Base-by-base conservation (phyloP, 805 yeast genomes). In the Priceomyces castillae region DNA sequence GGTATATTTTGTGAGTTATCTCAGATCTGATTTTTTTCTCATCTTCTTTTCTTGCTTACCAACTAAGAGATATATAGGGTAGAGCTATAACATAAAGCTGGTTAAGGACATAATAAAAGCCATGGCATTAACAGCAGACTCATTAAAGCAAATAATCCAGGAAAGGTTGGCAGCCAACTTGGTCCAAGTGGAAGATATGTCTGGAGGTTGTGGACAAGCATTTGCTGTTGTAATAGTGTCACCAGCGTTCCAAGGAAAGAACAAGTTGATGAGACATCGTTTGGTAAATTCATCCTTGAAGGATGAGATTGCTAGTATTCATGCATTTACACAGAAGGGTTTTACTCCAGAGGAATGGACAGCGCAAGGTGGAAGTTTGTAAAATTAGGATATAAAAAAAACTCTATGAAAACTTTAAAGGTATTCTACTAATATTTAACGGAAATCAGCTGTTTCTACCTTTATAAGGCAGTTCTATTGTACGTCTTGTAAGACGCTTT, bases 151-250 rank as follows among this genome's bases (percentile, higher is more conserved):
- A 11, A 64, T 74, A 19, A 82, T 86, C 40, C 67, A 71, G 36
- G 75, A 75, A 14, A 62, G 84, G 34, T 74, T 86, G n/a, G 67
- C 69, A 17, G 89, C 94, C 7, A 46, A 56, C 26, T 78, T 83
- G 47, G 88, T 82, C 9, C 84, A 82, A 54, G 90, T 87, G 5
- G 83, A 78, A 47, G 95, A 87, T 51, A 77, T 81, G 72, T 81
- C 82, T 35, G 95, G 95, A 12, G 99, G 99, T 1, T 94, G 99
- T 66, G 99, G 99, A 4, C 97, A 92, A 63, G 96, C 98, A 2
- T 92, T 90, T 64, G 96, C 95, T 30, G 96, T 90, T 26, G 77
- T 87, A 5, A 90, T 95, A 20, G 96, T 94, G 7, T 65, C 82
- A 4, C 74, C 80, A 36, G 58, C 71, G 17, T 94, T 95, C 62